These are phyloP conservation scores for Smittium culicis DNA, from an alignment of 371 early-diverging fungal genomes.

Conservation along the genomic window DNA sequence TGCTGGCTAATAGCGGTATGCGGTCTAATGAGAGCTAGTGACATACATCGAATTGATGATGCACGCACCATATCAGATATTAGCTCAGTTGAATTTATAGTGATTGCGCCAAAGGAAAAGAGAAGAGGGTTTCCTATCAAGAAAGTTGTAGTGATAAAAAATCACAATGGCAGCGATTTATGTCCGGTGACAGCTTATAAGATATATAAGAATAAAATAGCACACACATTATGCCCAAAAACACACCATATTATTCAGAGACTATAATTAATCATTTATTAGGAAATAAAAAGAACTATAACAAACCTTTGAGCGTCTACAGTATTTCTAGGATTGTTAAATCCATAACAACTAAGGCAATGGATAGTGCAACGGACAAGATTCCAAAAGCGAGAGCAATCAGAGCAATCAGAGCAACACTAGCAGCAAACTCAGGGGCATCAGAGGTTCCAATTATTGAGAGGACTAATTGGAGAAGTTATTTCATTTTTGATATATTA, in stretches of 20 bases:
- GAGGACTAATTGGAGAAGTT: neutral
- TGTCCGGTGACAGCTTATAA: neutral
- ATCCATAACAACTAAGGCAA: neutral
- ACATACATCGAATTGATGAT: neutral
- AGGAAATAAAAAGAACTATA: neutral
- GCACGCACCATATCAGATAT: neutral
- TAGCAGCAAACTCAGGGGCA: slow-evolving; percentile 1
- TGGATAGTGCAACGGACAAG: neutral
- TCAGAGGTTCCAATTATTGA: neutral
- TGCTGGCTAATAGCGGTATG: neutral
- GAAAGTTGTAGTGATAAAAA: neutral
- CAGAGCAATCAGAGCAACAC: neutral
- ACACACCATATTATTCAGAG: neutral
- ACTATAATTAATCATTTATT: neutral
- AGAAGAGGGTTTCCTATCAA: neutral
- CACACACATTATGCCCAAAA: neutral
- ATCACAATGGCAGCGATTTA: neutral
- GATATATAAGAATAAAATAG: neutral
- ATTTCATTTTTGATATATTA: neutral
- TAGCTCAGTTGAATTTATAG: neutral
- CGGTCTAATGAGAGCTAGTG: neutral
- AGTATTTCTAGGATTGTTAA: neutral
- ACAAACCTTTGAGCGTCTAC: neutral
- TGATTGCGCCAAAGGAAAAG: neutral
- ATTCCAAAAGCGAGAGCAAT: neutral